Evolutionary conservation across 805 yeast species (phyloP).

Genomic region (Candida cerambycidarum): DNA sequence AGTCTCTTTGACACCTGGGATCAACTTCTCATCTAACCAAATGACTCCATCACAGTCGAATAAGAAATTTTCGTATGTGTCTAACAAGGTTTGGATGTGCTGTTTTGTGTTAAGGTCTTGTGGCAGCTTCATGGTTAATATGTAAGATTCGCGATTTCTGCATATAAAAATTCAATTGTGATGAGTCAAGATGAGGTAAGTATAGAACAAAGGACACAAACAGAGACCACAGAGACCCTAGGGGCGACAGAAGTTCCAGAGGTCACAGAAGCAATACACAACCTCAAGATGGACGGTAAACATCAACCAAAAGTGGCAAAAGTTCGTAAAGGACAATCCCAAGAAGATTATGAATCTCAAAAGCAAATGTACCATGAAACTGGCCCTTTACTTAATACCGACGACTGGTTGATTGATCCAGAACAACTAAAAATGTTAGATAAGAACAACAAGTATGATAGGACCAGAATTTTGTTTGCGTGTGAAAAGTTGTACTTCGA

Average conservation of each 20-base stretch:
- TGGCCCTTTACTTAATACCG: slow-evolving; percentile 60
- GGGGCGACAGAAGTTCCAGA: too few species aligned
- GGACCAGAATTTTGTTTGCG: slow-evolving; percentile 56
- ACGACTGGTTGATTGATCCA: slow-evolving; percentile 40
- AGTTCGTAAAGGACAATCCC: slow-evolving; percentile 64
- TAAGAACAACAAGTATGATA: slow-evolving; percentile 46
- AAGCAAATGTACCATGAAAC: slow-evolving; percentile 43
- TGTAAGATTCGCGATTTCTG: not conserved
- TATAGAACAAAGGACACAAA: not conserved
- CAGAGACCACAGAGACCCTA: not conserved
- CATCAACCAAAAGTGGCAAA: slow-evolving; percentile 4
- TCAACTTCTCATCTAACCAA: slow-evolving; percentile 36
- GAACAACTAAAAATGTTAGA: slow-evolving; percentile 26
- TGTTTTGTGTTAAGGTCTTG: not conserved
- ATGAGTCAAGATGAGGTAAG: slow-evolving; percentile 6
- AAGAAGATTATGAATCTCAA: slow-evolving; percentile 60
- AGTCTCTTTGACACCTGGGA: slow-evolving; percentile 33
- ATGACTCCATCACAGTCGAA: slow-evolving; percentile 46
- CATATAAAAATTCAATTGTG: slow-evolving; percentile 1
- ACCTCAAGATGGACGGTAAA: not conserved
- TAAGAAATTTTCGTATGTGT: slow-evolving; percentile 35
- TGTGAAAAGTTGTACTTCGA: slow-evolving; percentile 64
- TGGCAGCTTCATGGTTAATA: slow-evolving; percentile 1
- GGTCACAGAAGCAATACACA: not conserved
- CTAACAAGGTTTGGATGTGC: slow-evolving; percentile 9